Base-by-base conservation (phyloP, 176 grass and related monocot genomes). In the Lolium perenne region DNA sequence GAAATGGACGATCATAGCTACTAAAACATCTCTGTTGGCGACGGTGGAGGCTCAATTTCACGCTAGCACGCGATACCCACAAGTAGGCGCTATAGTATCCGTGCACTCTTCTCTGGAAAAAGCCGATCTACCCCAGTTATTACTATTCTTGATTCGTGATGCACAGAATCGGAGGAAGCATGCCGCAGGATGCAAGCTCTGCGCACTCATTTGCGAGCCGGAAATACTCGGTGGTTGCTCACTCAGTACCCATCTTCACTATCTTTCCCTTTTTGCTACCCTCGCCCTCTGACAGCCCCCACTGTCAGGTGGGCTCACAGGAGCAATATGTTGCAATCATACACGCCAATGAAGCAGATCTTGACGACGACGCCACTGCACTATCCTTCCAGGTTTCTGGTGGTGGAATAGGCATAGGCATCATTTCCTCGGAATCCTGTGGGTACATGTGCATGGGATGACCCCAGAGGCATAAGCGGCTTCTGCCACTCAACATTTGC, bases 191-290 rank as follows among this genome's bases (percentile, higher is more conserved):
- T 14, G 1, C 12, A 61, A 9, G 70, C 56, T 22, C 41, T 29
- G 7, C 57, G 20, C 57, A 16, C 25, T 84, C 41, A 11, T 38
- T 16, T 21, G 7, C 17, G 32, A 75, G 71, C 71, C 43, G 17
- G 43, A 64, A 84, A 64, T 11, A 12, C 61, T 74, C 2, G 56
- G 82, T 75, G 23, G 70, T 74, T 74, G 70, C 55, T 74, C 55
- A 21, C 41, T 75, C 45, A 84, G 76, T 17, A 43, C 82, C 17
- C 55, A 61, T 21, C 82, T 84, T 84, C 22, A 83, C 7, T 48
- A 11, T 20, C 55, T 61, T 55, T 61, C 81, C 22, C 38, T 25
- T 29, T 80, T 74, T 18, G 6, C 4, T 45, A 60, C 54, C 1
- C 68, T 74, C 56, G 2, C n/a, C 50, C 40, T 83, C 69, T 48